Percentiles rank a stretch among this genome's conserved stretches.
Evolutionary conservation across 345 rosid genomes (phyloP).

Genomic region (Aurinia saxatilis): DNA sequence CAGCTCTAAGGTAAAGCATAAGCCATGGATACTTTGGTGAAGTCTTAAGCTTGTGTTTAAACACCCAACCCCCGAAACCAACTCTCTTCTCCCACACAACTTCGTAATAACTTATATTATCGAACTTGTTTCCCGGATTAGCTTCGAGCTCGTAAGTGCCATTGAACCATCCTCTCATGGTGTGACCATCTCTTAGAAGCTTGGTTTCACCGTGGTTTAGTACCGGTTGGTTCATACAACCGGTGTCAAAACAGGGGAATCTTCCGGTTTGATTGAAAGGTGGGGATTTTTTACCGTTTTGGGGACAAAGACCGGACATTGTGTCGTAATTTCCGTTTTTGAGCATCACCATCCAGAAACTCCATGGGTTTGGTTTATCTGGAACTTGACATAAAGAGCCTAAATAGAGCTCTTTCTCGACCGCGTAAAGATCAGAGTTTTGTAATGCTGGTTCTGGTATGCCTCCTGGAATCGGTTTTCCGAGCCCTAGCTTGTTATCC

Average conservation of each 20-base stretch:
- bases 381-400: constrained; percentile 63
- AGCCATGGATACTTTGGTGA: constrained; percentile 75
- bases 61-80: constrained; percentile 64
- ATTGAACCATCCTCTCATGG: constrained; percentile 66
- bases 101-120: constrained; percentile 43
- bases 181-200: constrained; percentile 35
- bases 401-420: constrained; percentile 57
- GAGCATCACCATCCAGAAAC: constrained; percentile 89
- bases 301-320: constrained; percentile 51
- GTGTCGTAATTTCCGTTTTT: constrained; percentile 86
- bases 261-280: constrained; percentile 37
- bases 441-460: constrained; percentile 25
- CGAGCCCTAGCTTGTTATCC: constrained; percentile 60
- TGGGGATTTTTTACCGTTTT: constrained; percentile 47
- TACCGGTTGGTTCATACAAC: constrained; percentile 83
- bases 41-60: constrained; percentile 62
- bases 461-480: constrained; percentile 32
- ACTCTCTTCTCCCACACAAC: constrained; percentile 71
- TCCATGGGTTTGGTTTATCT: constrained; percentile 65
- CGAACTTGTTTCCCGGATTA: constrained; percentile 11
- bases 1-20: constrained; percentile 89
- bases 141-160: constrained; percentile 66
- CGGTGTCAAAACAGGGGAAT: constrained; percentile 71
- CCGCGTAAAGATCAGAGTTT: constrained; percentile 59
- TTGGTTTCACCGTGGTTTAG: constrained; percentile 48